Percentiles rank a stretch among this genome's conserved stretches.
These are phyloP conservation scores for Backusella psychrophila DNA, from an alignment of 192 early-diverging fungal genomes.

Conservation along the genomic window DNA sequence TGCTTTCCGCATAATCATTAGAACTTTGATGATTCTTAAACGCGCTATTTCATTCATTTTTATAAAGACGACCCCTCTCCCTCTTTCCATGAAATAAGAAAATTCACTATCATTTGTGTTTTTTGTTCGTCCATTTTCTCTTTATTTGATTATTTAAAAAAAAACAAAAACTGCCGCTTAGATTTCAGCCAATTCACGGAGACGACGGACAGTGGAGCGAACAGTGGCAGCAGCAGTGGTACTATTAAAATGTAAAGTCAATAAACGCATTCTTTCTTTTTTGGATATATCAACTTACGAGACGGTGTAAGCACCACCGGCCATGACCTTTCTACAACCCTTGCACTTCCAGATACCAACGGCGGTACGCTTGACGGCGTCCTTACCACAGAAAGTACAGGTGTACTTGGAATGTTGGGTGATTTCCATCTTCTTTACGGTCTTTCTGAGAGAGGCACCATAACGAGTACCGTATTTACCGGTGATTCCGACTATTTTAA, in stretches of 20 bases:
- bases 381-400: constrained; percentile 99
- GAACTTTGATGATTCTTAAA: not conserved
- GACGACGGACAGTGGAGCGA: constrained; percentile 97
- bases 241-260: constrained; percentile 8
- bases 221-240: constrained; percentile 90
- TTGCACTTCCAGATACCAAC: constrained; percentile 99
- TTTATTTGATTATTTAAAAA: constrained; percentile 4
- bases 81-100: not conserved
- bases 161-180: constrained; percentile 46
- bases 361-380: constrained; percentile 88
- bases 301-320: constrained; percentile 55
- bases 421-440: constrained; percentile 98
- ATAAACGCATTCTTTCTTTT: not conserved
- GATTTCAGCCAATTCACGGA: constrained; percentile 88
- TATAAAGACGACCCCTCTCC: not conserved
- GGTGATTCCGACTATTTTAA: constrained; percentile 78
- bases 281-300: constrained; percentile 27
- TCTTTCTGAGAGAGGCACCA: constrained; percentile 99
- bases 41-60: not conserved
- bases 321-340: constrained; percentile 92
- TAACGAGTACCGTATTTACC: constrained; percentile 99
- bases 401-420: constrained; percentile 99
- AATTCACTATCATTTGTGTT: not conserved
- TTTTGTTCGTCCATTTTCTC: not conserved
- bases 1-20: not conserved